Conservation (phyloP, 306 rosid genomes). For the Cajanus cajan region DNA sequence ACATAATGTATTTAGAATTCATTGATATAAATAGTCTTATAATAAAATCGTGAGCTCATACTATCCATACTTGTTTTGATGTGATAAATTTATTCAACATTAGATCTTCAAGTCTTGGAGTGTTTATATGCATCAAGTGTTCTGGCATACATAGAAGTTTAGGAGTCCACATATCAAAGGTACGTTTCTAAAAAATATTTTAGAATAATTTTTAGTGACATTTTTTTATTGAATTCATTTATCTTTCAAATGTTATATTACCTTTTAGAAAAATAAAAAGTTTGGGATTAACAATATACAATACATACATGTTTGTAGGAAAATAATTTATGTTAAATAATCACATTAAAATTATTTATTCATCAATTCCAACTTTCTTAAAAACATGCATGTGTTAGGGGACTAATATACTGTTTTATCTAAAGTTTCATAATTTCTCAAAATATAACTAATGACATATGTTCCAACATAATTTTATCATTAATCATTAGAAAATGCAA, state of each 20-base stretch:
- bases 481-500: not conserved
- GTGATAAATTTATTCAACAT: slow-evolving; percentile 17
- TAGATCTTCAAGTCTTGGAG: slow-evolving; percentile 84
- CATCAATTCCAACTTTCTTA: not conserved
- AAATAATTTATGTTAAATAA: not conserved
- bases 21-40: not conserved
- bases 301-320: not conserved
- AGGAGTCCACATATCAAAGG: slow-evolving; percentile 95
- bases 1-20: not conserved
- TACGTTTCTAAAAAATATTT: slow-evolving; percentile 33
- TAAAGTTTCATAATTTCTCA: not conserved
- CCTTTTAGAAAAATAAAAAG: not conserved
- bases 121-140: slow-evolving; percentile 89
- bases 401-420: not conserved
- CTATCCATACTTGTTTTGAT: not conserved
- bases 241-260: no score
- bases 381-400: no score
- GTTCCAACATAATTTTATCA: not conserved
- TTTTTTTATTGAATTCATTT: not conserved
- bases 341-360: not conserved
- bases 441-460: not conserved
- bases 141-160: slow-evolving; percentile 94
- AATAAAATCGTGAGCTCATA: slow-evolving; percentile 6
- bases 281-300: not conserved
- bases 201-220: not conserved